Conservation (phyloP, 768 basidiomycete species). For the Pisolithus tinctorius region DNA sequence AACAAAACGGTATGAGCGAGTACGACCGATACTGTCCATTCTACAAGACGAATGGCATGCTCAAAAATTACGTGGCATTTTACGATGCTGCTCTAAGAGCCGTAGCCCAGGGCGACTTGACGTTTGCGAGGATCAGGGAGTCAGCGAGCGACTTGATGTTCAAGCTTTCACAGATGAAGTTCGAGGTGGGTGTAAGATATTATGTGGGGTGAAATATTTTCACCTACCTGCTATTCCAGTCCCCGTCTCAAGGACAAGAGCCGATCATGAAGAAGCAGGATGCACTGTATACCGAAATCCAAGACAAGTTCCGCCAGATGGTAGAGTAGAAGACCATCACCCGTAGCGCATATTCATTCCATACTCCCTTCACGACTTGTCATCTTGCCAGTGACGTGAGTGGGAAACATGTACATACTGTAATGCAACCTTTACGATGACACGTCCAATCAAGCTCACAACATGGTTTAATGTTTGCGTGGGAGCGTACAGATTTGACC, state of each 20-base stretch:
- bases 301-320: slow-evolving; percentile 86
- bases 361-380: background rate
- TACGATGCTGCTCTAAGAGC: slow-evolving; percentile 86
- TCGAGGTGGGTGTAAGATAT: slow-evolving; percentile 58
- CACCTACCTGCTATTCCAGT: slow-evolving; percentile 37
- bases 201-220: slow-evolving; percentile 1
- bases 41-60: slow-evolving; percentile 97
- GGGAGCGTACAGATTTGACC: background rate
- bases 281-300: slow-evolving; percentile 75
- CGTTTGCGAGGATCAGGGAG: slow-evolving; percentile 85
- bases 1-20: slow-evolving; percentile 98
- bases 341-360: background rate
- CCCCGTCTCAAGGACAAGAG: slow-evolving; percentile 87
- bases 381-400: background rate
- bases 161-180: slow-evolving; percentile 99
- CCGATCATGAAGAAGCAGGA: slow-evolving; percentile 78
- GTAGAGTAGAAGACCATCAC: slow-evolving; percentile 47
- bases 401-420: slow-evolving; percentile 14
- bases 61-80: slow-evolving; percentile 91
- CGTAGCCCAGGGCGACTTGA: slow-evolving; percentile 75
- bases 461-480: background rate
- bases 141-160: slow-evolving; percentile 83
- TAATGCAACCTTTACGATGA: slow-evolving; percentile 13
- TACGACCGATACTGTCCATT: slow-evolving; percentile 98
- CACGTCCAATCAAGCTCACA: background rate